phyloP scores from a whole-genome alignment of 768 basidiomycete species.

The Agrocybe pediades region DNA sequence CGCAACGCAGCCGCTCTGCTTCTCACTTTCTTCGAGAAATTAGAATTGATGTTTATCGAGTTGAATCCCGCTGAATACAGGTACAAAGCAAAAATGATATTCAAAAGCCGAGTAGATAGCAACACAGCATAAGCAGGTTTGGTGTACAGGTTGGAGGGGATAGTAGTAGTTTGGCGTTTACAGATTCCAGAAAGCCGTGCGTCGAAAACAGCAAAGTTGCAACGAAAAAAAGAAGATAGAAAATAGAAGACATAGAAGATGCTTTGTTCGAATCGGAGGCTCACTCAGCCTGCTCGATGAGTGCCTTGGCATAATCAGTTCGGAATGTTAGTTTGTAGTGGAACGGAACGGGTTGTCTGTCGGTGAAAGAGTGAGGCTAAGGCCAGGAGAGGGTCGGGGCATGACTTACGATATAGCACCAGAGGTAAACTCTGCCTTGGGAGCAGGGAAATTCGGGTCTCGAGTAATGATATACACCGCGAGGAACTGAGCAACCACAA shows the following conservation, averaged over 20 bases:
- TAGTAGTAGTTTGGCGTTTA: too few relatives aligned
- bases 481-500: slow-evolving; percentile 11
- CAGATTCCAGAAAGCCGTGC: too few relatives aligned
- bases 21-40: too few relatives aligned
- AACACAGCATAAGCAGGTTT: too few relatives aligned
- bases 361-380: not conserved
- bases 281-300: slow-evolving; percentile 15
- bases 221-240: too few relatives aligned
- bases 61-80: too few relatives aligned
- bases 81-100: too few relatives aligned
- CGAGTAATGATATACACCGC: not conserved
- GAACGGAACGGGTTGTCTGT: not conserved
- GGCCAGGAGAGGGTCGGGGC: not conserved
- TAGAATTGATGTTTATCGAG: too few relatives aligned
- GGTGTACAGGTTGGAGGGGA: too few relatives aligned
- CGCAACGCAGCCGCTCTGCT: too few relatives aligned
- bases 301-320: not conserved
- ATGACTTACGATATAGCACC: not conserved
- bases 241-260: slow-evolving; percentile 35
- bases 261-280: slow-evolving; percentile 28
- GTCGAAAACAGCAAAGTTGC: too few relatives aligned
- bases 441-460: slow-evolving; percentile 5
- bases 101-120: too few relatives aligned
- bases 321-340: not conserved
- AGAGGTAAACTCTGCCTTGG: not conserved